Conservation (phyloP, 345 rosid genomes). For the Eucalyptus brandiana region DNA sequence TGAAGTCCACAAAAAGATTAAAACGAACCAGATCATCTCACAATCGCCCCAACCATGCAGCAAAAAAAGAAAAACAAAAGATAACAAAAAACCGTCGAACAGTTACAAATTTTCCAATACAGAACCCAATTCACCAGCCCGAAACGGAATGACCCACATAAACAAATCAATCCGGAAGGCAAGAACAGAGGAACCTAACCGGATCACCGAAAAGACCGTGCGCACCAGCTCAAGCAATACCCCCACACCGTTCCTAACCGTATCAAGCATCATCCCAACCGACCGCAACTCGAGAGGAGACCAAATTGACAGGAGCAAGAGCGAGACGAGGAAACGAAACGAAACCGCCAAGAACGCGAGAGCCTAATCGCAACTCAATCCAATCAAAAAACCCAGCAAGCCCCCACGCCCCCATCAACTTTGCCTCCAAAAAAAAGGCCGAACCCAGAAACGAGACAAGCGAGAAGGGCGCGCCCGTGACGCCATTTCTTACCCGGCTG, state of each 20-base stretch:
- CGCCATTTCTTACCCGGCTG: background rate
- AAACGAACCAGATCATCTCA: background rate
- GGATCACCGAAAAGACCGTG: background rate
- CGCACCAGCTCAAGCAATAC: background rate
- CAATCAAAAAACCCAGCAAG: background rate
- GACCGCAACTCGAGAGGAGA: background rate
- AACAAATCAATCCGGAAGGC: background rate
- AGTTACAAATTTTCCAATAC: background rate
- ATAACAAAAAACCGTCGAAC: background rate
- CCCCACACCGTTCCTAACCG: background rate
- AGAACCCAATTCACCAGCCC: background rate
- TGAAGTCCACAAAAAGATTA: background rate
- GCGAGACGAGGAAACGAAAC: background rate
- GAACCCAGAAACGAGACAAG: background rate
- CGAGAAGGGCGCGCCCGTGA: background rate
- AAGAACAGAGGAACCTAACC: background rate
- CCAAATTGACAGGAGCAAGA: background rate
- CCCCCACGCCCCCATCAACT: background rate
- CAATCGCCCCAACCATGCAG: background rate
- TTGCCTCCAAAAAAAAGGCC: background rate
- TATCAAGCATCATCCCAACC: background rate
- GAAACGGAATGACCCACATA: background rate
- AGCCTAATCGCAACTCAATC: background rate
- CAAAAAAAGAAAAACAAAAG: background rate
- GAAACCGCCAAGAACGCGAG: background rate